Evolutionary conservation across 1,139 yeast species (phyloP), one percentile per base, ranked within the genome.

Genomic region (Hansenula lynferdii): DNA sequence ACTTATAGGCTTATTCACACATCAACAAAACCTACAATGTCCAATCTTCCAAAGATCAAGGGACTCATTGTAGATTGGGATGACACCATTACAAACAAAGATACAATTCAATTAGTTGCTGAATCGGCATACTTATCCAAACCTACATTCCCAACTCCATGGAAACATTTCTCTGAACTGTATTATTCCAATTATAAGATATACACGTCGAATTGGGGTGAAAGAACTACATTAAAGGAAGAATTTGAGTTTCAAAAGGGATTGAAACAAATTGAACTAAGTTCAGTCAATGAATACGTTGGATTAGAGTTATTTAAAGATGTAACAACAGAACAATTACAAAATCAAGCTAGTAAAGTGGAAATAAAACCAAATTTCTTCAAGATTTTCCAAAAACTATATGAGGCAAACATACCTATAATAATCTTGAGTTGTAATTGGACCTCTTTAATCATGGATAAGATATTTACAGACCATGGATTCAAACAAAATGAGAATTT

Each of bases 381-480:
- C 31, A 64, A 62, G 2, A 65, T 74, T 37, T 53, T 71, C 19
- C 40, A 47, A 6, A 36, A 41, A 17, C 51, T 73, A 26, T 39
- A 46, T 10, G 35, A 32, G 2, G 33, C 53, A 0, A 42, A 42
- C 3, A 52, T 70, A 6, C 75, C 75, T 0, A 58, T 79, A 2
- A 58, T 63, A 9, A 64, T 83, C 2, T 51, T 82, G 21, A 79
- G 86, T 49, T 75, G 80, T 36, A 82, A 81, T 55, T 83, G 90
- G 90, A 71, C 83, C 10, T 65, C 69, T 4, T 34, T 60, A 9
- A 58, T 80, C 27, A 80, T 83, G 40, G 52, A 59, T 20, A 62
- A 62, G 35, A 67, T 65, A 6, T 60, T 80, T 30, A 32, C 40
- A 6, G 39, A 34, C 7, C 47, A 62, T 30, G 77, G 76, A 0